Evolutionary conservation across 1,284 basidiomycete species (phyloP).

Genomic region (Takashimella tepidaria): DNA sequence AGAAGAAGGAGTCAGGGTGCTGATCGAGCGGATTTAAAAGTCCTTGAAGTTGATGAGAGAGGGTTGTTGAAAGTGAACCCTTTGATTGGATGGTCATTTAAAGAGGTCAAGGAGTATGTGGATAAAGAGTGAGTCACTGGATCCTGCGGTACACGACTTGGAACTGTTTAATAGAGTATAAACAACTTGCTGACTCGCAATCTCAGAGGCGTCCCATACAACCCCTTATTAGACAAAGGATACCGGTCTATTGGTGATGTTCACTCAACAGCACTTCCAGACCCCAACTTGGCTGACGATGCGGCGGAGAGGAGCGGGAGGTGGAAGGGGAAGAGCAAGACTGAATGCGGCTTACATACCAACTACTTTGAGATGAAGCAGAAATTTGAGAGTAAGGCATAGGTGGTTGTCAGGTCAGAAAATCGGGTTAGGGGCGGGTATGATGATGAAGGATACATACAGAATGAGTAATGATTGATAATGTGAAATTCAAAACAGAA

Average conservation of each 20-base stretch:
- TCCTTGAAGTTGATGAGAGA: conserved; percentile 85
- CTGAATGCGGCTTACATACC: conserved; percentile 90
- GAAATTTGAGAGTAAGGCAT: conserved; percentile 41
- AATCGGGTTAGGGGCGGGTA: no score
- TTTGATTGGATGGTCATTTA: conserved; percentile 83
- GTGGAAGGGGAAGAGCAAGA: conserved; percentile 87
- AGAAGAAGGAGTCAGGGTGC: conserved; percentile 87
- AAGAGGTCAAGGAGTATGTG: conserved; percentile 79
- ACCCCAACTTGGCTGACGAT: conserved; percentile 57
- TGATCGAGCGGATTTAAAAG: conserved; percentile 73
- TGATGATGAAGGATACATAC: no score
- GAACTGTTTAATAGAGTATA: background rate
- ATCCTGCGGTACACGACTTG: background rate
- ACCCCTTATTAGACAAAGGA: conserved; percentile 81
- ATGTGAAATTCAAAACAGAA: no score
- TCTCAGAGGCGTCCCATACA: conserved; percentile 75
- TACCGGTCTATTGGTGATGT: conserved; percentile 95
- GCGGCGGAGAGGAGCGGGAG: conserved; percentile 78
- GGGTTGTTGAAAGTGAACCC: conserved; percentile 95
- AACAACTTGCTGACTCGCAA: conserved; percentile 5
- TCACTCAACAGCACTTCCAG: conserved; percentile 76
- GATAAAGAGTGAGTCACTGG: conserved; percentile 57
- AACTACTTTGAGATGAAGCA: conserved; percentile 63
- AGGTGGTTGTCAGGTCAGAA: no score
- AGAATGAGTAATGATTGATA: no score